Percentiles rank a stretch among this genome's conserved stretches.
Evolutionary conservation across 148 eudicot species (phyloP).

Genomic region (Rhododendron ferrugineum): DNA sequence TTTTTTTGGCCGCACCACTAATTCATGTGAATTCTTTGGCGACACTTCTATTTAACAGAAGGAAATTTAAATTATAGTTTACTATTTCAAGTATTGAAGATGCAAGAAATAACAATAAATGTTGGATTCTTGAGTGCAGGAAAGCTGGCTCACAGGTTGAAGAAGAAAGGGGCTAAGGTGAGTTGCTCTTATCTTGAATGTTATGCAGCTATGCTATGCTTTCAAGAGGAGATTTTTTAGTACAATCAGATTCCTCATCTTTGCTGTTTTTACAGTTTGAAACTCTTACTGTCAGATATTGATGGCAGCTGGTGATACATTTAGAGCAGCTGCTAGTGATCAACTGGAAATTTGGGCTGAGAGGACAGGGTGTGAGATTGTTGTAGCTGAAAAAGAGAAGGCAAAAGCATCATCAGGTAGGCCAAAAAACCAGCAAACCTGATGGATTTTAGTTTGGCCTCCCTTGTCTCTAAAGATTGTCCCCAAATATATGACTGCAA

Average conservation of each 20-base stretch:
- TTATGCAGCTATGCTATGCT: not conserved
- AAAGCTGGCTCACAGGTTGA: conserved; percentile 87
- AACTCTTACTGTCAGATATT: conserved; percentile 45
- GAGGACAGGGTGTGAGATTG: conserved; percentile 89
- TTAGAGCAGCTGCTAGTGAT: conserved; percentile 99
- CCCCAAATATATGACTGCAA: conserved; percentile 8
- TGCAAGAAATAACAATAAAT: conserved; percentile 6
- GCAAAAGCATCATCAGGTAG: conserved; percentile 93
- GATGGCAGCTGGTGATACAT: conserved; percentile 96
- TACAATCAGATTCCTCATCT: conserved; percentile 9
- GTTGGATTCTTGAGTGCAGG: conserved; percentile 44
- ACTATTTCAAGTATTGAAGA: conserved; percentile 1
- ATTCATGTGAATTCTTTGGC: not conserved
- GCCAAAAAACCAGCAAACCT: conserved; percentile 6
- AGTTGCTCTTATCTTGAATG: conserved; percentile 10
- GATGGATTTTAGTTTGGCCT: not conserved
- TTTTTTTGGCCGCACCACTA: not conserved
- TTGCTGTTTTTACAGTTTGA: conserved; percentile 11
- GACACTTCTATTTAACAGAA: not conserved
- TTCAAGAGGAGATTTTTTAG: not conserved
- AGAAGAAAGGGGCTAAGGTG: conserved; percentile 89
- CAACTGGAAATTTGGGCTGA: conserved; percentile 98
- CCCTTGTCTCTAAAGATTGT: conserved; percentile 9
- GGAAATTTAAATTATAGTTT: not conserved
- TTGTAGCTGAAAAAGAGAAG: conserved; percentile 77